These are phyloP conservation scores for Tylopilus sp. DNA, from an alignment of 1,284 basidiomycete genomes.

Conservation along the genomic window DNA sequence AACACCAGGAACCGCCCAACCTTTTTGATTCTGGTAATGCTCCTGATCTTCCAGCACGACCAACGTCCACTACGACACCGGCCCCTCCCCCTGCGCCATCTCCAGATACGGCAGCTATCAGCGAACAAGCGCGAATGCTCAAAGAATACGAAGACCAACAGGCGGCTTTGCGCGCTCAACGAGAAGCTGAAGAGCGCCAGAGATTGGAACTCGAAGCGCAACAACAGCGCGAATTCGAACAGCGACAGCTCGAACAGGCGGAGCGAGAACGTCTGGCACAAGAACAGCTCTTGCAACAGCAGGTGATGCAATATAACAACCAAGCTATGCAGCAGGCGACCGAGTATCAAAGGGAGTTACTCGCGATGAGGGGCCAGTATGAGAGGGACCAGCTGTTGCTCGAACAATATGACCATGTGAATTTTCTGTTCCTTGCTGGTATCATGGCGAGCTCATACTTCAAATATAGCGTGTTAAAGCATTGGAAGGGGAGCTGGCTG, in stretches of 20 bases:
- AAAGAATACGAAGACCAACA: slow-evolving; percentile 98
- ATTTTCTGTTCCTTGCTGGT: slow-evolving; percentile 22
- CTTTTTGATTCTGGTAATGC: slow-evolving; percentile 79
- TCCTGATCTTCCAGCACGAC: slow-evolving; percentile 86
- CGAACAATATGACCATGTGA: slow-evolving; percentile 93
- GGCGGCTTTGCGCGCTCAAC: slow-evolving; percentile 70
- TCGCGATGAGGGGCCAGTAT: slow-evolving; percentile 94
- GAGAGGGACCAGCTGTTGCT: slow-evolving; percentile 98
- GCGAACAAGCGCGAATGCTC: slow-evolving; percentile 92
- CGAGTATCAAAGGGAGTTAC: slow-evolving; percentile 87
- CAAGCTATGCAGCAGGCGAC: slow-evolving; percentile 65
- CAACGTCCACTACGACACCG: slow-evolving; percentile 57
- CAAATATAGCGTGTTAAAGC: slow-evolving; percentile 83
- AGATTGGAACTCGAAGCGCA: slow-evolving; percentile 76
- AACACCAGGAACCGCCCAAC: slow-evolving; percentile 83
- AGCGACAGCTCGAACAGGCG: slow-evolving; percentile 82
- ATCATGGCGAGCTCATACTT: slow-evolving; percentile 12
- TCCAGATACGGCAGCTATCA: slow-evolving; percentile 75
- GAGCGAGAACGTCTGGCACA: slow-evolving; percentile 88
- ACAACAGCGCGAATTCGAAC: slow-evolving; percentile 89
- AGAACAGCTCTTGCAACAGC: slow-evolving; percentile 80
- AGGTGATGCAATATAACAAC: slow-evolving; percentile 73
- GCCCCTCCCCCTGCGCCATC: slow-evolving; percentile 65
- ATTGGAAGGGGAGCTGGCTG: slow-evolving; percentile 86
- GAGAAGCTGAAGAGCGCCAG: slow-evolving; percentile 80